These are phyloP conservation scores for Globisporangium rhizosaccharum DNA, from an alignment of 352 stramenopile genomes.

Conservation along the genomic window DNA sequence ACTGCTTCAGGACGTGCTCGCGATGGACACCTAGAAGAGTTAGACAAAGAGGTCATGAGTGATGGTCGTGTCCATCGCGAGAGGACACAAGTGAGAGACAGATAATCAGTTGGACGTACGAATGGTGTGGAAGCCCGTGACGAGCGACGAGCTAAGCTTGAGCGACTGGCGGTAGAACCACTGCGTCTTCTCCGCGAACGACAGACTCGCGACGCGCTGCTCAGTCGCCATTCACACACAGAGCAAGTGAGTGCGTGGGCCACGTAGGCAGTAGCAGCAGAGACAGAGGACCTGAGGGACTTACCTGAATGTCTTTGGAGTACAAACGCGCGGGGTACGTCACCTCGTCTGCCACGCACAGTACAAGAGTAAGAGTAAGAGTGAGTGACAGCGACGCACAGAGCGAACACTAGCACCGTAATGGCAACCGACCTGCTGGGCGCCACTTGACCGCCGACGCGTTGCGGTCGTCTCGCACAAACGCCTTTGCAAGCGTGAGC, in stretches of 20 bases:
- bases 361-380: not conserved
- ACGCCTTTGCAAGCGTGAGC: slow-evolving; percentile 4
- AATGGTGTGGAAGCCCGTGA: slow-evolving; percentile 59
- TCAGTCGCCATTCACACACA: not conserved
- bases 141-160: slow-evolving; percentile 45
- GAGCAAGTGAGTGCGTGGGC: not conserved
- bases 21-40: slow-evolving; percentile 46
- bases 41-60: not conserved
- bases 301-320: slow-evolving; percentile 15
- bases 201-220: slow-evolving; percentile 32
- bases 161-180: slow-evolving; percentile 69
- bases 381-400: not conserved
- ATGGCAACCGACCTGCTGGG: slow-evolving; percentile 8
- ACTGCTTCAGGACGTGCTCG: slow-evolving; percentile 67
- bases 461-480: slow-evolving; percentile 14
- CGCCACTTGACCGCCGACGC: slow-evolving; percentile 8
- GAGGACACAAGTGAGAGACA: not conserved
- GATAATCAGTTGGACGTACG: slow-evolving; percentile 25
- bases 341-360: slow-evolving; percentile 2
- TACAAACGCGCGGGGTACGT: slow-evolving; percentile 7
- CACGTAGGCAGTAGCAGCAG: not conserved
- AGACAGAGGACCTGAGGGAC: not conserved
- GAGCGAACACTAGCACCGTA: not conserved
- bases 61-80: not conserved
- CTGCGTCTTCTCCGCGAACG: slow-evolving; percentile 55